Base-by-base conservation (phyloP, 345 rosid species). In the Crucihimalaya himalaica region DNA sequence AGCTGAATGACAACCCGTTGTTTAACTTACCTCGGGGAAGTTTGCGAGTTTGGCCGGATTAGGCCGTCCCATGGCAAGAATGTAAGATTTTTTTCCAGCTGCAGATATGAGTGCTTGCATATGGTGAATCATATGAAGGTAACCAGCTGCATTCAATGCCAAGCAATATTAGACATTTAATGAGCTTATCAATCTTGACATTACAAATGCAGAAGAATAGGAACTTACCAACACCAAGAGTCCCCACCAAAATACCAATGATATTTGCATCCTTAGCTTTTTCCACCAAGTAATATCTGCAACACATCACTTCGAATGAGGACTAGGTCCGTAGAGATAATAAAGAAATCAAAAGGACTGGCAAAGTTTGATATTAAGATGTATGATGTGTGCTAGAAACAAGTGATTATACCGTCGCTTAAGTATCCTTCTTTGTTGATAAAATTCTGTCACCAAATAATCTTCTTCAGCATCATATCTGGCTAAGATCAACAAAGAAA, bases 11-110 rank as follows among this genome's bases (percentile, higher is more conserved):
- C 54, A 70, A 47, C 45, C 21, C 32, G 7, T 11, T 42, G 18
- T 29, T 12, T 11, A 60, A 75, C 57, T 67, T 78, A 86, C 99
- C 86, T 94, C 97, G 0, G 93, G 99, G 67, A 91, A 94, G 81
- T 94, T 94, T 39, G 97, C 99, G 55, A 94, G 96, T 78, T 94
- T 94, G 57, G 97, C 90, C 15, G 97, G 96, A 73, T 94, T 94
- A 63, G 97, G 97, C 74, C 86, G 85, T 72, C 97, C 97, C 97
- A 91, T 89, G 48, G 89, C 96, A 80, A 94, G 87, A 64, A 85
- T 88, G 73, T 94, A 94, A 42, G 89, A 84, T 68, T 87, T 91
- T 80, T 94, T 94, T 9, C 99, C 97, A 52, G 91, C 87, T 55
- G 75, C 78, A 15, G 82, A 79, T 68, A 89, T 80, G 51, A 94